Percentiles rank a stretch among this genome's conserved stretches.
Conservation (phyloP, 73 alveolate species). For the Breviolum minutum region DNA sequence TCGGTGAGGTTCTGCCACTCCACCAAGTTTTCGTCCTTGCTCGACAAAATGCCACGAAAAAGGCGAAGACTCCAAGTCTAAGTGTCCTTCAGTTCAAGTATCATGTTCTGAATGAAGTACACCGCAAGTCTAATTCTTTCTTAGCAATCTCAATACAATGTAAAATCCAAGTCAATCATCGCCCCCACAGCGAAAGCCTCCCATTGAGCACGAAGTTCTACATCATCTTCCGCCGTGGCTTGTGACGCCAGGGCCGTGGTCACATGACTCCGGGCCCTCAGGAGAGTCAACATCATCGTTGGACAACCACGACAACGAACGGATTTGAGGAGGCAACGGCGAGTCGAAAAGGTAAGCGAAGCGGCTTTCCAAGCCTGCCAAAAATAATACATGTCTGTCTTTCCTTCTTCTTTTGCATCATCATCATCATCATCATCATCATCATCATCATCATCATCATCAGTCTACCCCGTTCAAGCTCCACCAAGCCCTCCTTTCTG, state of each 20-base stretch:
- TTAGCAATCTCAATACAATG: too few relatives aligned
- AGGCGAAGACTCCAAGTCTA: neutral
- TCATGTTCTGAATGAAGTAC: too few relatives aligned
- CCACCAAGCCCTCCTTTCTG: too few relatives aligned
- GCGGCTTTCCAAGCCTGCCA: constrained; percentile 76
- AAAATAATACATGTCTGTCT: too few relatives aligned
- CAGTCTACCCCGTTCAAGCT: too few relatives aligned
- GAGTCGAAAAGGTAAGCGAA: constrained; percentile 89
- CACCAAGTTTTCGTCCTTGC: constrained; percentile 67
- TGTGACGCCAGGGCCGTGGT: constrained; percentile 92
- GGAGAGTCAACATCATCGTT: too few relatives aligned
- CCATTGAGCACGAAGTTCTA: constrained; percentile 78
- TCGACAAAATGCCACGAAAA: neutral
- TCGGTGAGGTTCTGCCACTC: constrained; percentile 90
- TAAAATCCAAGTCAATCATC: neutral
- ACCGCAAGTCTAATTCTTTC: too few relatives aligned
- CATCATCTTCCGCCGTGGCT: constrained; percentile 83
- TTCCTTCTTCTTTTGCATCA: too few relatives aligned
- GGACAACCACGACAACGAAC: too few relatives aligned
- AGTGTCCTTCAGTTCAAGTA: too few relatives aligned
- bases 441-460: too few relatives aligned
- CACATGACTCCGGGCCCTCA: constrained; percentile 85
- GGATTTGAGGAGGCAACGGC: neutral
- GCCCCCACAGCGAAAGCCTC: neutral
- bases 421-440: too few relatives aligned